phyloP scores from a whole-genome alignment of 768 basidiomycete genomes.

The Rhizopogon vulgaris region DNA sequence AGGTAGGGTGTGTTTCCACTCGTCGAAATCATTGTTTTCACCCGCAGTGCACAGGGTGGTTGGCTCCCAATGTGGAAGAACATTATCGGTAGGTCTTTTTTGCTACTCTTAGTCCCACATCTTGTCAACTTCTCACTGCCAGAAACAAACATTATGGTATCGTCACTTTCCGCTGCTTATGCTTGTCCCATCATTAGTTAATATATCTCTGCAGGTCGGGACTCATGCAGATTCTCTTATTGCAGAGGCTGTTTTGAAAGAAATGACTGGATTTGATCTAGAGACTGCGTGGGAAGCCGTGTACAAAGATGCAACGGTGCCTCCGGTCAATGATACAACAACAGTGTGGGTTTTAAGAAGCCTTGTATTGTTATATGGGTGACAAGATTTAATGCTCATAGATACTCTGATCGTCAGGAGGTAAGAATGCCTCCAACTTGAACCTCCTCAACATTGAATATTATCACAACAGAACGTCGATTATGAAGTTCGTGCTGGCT shows the following conservation, averaged over 20 bases:
- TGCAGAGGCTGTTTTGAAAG: conserved; percentile 66
- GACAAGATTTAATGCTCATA: conserved; percentile 15
- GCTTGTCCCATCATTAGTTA: background rate
- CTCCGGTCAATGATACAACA: conserved; percentile 50
- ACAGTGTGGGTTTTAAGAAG: conserved; percentile 36
- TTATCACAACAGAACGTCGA: conserved; percentile 47
- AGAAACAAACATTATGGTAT: conserved; percentile 83
- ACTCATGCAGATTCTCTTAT: conserved; percentile 78
- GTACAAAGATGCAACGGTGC: conserved; percentile 63
- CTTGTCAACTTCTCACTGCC: background rate
- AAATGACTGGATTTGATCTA: conserved; percentile 55
- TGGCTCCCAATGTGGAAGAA: conserved; percentile 94
- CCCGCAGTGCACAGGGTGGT: conserved; percentile 41
- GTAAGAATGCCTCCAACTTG: conserved; percentile 23
- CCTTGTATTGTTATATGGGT: background rate
- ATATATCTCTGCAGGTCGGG: conserved; percentile 42
- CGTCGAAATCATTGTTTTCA: background rate
- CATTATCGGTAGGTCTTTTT: conserved; percentile 44
- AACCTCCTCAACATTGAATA: background rate
- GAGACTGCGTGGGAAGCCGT: conserved; percentile 69
- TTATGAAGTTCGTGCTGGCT: conserved; percentile 76
- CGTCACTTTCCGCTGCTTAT: background rate
- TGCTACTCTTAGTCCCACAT: background rate
- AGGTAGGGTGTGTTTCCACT: conserved; percentile 33
- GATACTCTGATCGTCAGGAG: conserved; percentile 72